Base-by-base conservation (phyloP, 208 protist species). In the Crithidia expoeki region DNA sequence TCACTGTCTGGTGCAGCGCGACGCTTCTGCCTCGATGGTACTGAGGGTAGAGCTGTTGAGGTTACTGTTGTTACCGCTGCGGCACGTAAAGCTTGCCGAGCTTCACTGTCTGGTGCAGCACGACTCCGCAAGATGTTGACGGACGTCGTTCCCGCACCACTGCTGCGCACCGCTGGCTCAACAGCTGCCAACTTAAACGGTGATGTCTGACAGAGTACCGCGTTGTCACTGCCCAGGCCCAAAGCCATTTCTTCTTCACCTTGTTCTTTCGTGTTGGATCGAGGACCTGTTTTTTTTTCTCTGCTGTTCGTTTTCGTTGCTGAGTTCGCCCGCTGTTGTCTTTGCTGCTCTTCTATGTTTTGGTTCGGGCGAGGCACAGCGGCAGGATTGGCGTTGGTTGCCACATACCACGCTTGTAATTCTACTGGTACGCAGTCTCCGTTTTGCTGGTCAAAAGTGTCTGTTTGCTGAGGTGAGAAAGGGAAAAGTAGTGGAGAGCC, bases 121-220 rank as follows among this genome's bases (percentile, higher is more conserved):
- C 57, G 34, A 14, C 56, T 68, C 44, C 61, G 21, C 36, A 72
- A 52, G 21, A 86, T 21, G 70, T 86, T 69, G 44, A 86, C 69
- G 3, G 70, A 65, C 6, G 77, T 61, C 14, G 81, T 86, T 38
- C 81, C 81, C 3, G 81, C 81, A 17, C 77, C 68, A 25, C 58
- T 68, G 58, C 77, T 74, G 25, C 46, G 40, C 21, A 86, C 58
- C 12, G 58, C 32, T n/a, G 46, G 51, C 5, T 23, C 59, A 25
- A 62, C 57, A 10, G 33, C 32, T 17, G 57, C 57, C 4, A 46
- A 40, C 4, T 17, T 34, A 25, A 34, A 40, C 7, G 55, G 23
- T 23, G 11, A 10, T 4, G 2, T n/a, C 0, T 25, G 17, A 0
- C 1, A n/a, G n/a, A n/a, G n/a, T n/a, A n/a, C n/a, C n/a, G n/a